Conservation (phyloP, 495 filamentous ascomycete genomes). For the Aspergillus olivimuriae region DNA sequence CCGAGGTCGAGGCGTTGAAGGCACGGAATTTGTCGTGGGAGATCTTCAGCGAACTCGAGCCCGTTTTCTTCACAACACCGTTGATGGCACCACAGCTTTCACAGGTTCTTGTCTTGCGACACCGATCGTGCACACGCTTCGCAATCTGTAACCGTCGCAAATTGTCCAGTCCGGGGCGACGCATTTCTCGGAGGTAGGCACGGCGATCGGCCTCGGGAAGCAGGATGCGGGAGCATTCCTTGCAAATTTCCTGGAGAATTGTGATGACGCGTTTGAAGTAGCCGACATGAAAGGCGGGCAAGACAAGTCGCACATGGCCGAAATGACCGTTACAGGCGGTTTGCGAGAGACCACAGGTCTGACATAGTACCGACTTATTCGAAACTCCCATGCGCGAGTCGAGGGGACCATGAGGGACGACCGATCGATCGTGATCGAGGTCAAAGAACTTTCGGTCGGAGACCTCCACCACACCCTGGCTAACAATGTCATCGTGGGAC, state of each 20-base stretch:
- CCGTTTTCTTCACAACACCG: slow-evolving; percentile 81
- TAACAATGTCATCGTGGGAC: slow-evolving; percentile 87
- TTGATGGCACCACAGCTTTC: slow-evolving; percentile 71
- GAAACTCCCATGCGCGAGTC: slow-evolving; percentile 88
- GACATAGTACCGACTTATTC: slow-evolving; percentile 62
- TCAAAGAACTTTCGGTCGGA: slow-evolving; percentile 88
- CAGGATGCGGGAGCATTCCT: slow-evolving; percentile 61
- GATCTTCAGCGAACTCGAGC: slow-evolving; percentile 73
- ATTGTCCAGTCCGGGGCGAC: slow-evolving; percentile 79
- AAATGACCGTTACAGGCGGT: slow-evolving; percentile 90
- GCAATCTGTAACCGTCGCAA: slow-evolving; percentile 68
- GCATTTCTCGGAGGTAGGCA: slow-evolving; percentile 65
- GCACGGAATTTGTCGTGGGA: slow-evolving; percentile 87
- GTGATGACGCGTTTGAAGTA: slow-evolving; percentile 87
- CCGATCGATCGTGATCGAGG: slow-evolving; percentile 60
- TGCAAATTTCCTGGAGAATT: slow-evolving; percentile 91
- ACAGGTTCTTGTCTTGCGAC: slow-evolving; percentile 75
- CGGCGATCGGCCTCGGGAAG: slow-evolving; percentile 71
- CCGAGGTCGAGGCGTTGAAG: slow-evolving; percentile 78
- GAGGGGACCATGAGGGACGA: slow-evolving; percentile 75
- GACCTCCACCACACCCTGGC: slow-evolving; percentile 87
- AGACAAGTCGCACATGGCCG: slow-evolving; percentile 79
- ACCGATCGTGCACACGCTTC: slow-evolving; percentile 82
- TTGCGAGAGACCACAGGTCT: slow-evolving; percentile 73
- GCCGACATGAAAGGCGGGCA: slow-evolving; percentile 91